Conservation (phyloP, 148 eudicot genomes). For the Chenopodium album region DNA sequence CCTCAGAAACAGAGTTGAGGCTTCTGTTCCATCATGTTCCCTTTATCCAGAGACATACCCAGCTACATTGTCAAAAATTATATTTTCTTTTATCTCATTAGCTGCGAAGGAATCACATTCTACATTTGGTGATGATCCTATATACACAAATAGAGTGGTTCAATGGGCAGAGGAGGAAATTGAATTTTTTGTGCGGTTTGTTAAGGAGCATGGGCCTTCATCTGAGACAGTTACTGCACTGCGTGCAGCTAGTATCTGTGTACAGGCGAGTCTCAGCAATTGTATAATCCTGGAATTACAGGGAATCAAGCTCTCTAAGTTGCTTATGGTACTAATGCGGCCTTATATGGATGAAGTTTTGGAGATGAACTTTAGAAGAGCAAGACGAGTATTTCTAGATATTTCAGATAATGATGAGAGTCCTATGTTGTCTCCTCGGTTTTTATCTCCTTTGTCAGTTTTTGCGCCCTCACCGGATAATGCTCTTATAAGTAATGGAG, state of each 20-base stretch:
- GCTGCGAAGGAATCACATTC: conserved; percentile 63
- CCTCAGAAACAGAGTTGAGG: conserved; percentile 58
- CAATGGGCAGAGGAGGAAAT: conserved; percentile 96
- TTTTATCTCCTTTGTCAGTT: conserved; percentile 73
- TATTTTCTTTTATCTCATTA: conserved; percentile 68
- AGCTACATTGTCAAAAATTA: conserved; percentile 74
- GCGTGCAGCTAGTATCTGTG: conserved; percentile 78
- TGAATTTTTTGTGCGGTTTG: conserved; percentile 76
- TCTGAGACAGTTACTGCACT: conserved; percentile 77
- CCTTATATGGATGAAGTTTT: conserved; percentile 90
- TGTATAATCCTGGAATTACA: conserved; percentile 70
- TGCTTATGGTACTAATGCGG: conserved; percentile 79
- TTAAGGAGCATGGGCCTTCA: conserved; percentile 81
- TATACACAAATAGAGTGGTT: conserved; percentile 63
- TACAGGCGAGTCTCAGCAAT: conserved; percentile 78
- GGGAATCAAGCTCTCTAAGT: conserved; percentile 76
- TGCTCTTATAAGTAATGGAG: conserved; percentile 61
- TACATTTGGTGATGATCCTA: conserved; percentile 86
- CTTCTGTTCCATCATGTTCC: conserved; percentile 70
- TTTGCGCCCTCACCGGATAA: conserved; percentile 66
- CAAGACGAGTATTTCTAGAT: conserved; percentile 69
- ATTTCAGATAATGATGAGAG: conserved; percentile 53
- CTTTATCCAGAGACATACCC: conserved; percentile 78
- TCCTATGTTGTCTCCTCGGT: conserved; percentile 73
- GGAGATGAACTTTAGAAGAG: conserved; percentile 84